These are phyloP conservation scores for Blastomyces emzantsi DNA, from an alignment of 2,329 filamentous ascomycete genomes.

Conservation along the genomic window DNA sequence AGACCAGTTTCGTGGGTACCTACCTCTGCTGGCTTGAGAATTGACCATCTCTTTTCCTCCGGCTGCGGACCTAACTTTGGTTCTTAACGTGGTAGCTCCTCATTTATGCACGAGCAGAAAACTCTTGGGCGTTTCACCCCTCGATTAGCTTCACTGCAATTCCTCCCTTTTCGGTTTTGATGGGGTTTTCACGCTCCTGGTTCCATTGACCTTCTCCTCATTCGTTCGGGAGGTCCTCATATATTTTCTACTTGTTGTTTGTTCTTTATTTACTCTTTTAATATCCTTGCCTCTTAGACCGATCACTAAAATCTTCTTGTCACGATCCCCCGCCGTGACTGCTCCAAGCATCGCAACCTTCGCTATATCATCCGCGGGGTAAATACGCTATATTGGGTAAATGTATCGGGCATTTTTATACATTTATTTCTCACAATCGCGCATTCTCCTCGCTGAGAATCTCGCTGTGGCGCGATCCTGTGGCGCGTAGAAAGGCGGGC, in stretches of 20 bases:
- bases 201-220: conserved; percentile 15
- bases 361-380: conserved; percentile 11
- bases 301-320: conserved; percentile 3
- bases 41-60: conserved; percentile 5
- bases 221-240: conserved; percentile 13
- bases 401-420: conserved; percentile 7
- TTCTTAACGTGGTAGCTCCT: conserved; percentile 11
- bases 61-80: conserved; percentile 18
- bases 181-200: conserved; percentile 16
- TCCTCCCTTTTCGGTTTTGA: conserved; percentile 20
- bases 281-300: conserved; percentile 9
- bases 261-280: conserved; percentile 14
- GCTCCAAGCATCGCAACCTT: conserved; percentile 7
- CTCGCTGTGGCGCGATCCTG: conserved; percentile 12
- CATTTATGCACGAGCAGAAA: conserved; percentile 15
- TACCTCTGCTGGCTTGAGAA: neutral
- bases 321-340: neutral
- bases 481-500: conserved; percentile 12
- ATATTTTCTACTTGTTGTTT: conserved; percentile 15
- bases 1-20: conserved; percentile 5
- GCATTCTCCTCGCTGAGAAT: conserved; percentile 12
- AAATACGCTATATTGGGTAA: conserved; percentile 3
- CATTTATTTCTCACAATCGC: conserved; percentile 10
- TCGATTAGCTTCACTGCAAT: conserved; percentile 28
- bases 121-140: conserved; percentile 29